A percentile compares a stretch with the other conserved stretches of the same genome.
Conservation (phyloP, 805 yeast genomes). For the Grigorovia humatica region DNA sequence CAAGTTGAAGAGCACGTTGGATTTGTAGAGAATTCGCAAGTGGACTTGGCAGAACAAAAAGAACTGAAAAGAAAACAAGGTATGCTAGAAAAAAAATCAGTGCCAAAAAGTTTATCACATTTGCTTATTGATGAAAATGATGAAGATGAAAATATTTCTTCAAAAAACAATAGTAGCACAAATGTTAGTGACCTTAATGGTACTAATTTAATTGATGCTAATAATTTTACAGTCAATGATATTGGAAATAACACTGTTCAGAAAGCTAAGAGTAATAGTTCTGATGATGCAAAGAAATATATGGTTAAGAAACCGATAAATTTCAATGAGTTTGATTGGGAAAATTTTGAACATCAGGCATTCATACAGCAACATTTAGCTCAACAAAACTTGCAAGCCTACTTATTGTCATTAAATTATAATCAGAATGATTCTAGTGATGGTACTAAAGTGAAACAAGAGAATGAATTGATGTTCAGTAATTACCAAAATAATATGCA, state of each 20-base stretch:
- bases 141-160: constrained; percentile 2
- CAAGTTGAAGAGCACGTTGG: constrained; percentile 26
- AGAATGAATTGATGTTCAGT: neutral
- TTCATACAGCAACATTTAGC: constrained; percentile 28
- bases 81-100: constrained; percentile 38
- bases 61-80: constrained; percentile 41
- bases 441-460: neutral
- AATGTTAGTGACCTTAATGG: neutral
- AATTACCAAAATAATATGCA: neutral
- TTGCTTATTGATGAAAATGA: constrained; percentile 33
- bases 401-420: constrained; percentile 18
- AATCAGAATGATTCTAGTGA: neutral
- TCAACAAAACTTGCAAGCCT: constrained; percentile 27
- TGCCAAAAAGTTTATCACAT: constrained; percentile 48
- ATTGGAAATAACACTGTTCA: neutral
- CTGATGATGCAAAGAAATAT: constrained; percentile 11
- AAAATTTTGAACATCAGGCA: constrained; percentile 27
- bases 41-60: constrained; percentile 37
- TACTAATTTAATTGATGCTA: neutral
- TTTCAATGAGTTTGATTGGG: constrained; percentile 28
- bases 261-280: neutral
- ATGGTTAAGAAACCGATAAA: constrained; percentile 27
- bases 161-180: neutral
- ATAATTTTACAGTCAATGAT: neutral
- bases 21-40: constrained; percentile 31